Evolutionary conservation across 805 yeast species (phyloP).

Genomic region (Saccharomycopsis olivae): DNA sequence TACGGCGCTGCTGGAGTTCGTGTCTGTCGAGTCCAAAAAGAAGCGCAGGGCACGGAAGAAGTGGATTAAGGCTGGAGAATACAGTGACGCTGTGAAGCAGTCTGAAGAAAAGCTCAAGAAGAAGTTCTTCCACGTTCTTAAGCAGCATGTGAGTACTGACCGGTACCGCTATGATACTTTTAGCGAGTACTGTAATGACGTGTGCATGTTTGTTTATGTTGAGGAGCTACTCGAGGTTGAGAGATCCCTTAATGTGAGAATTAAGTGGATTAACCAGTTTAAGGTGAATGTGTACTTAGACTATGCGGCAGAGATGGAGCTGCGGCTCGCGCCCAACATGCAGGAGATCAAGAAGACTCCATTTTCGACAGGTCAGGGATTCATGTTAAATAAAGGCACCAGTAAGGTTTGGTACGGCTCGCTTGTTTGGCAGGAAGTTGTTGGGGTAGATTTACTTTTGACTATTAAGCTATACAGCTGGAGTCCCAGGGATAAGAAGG

Average conservation of each 20-base stretch:
- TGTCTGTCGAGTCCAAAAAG: no score
- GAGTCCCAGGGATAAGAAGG: conserved; percentile 33
- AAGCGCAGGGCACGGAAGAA: no score
- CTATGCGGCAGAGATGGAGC: conserved; percentile 36
- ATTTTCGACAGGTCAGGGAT: conserved; percentile 46
- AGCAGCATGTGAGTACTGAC: no score
- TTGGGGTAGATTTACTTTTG: conserved; percentile 28
- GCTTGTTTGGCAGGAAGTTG: conserved; percentile 22
- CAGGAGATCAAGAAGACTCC: conserved; percentile 41
- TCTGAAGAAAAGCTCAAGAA: no score
- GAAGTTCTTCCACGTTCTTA: no score
- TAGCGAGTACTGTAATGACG: conserved; percentile 43
- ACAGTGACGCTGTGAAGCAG: no score
- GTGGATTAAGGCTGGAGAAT: no score
- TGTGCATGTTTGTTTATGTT: conserved; percentile 49
- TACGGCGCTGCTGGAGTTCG: no score
- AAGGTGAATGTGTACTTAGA: conserved; percentile 25
- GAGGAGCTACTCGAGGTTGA: conserved; percentile 46
- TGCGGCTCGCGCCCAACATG: conserved; percentile 39
- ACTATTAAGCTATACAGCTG: conserved; percentile 45
- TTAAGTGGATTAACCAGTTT: conserved; percentile 25
- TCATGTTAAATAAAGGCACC: conserved; percentile 41
- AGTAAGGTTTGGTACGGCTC: conserved; percentile 50
- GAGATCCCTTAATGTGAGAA: conserved; percentile 42
- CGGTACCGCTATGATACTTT: conserved; percentile 42